Evolutionary conservation across 495 filamentous ascomycete genomes (phyloP).

Genomic region (Penicillium longicatenatum): DNA sequence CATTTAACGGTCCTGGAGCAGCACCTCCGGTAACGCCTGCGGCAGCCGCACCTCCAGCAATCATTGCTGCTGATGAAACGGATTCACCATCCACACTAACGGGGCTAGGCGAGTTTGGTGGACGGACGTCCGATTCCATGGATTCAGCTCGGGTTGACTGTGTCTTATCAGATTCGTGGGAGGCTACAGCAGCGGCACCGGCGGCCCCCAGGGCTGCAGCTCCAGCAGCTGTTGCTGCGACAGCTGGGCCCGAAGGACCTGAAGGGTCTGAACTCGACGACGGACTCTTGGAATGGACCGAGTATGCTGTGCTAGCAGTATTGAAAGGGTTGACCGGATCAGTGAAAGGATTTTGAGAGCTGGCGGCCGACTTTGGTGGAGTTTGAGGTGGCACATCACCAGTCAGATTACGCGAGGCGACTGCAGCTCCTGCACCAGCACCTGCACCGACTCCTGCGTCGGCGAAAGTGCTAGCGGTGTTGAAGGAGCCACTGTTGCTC

Average conservation of each 20-base stretch:
- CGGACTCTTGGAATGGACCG: constrained; percentile 20
- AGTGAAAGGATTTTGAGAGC: constrained; percentile 44
- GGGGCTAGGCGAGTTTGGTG: constrained; percentile 18
- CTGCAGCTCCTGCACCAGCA: constrained; percentile 31
- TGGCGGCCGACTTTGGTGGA: constrained; percentile 45
- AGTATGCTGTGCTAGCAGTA: constrained; percentile 19
- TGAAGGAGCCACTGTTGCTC: constrained; percentile 34
- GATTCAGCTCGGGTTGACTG: constrained; percentile 23
- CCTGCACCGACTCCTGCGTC: constrained; percentile 31
- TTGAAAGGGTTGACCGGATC: constrained; percentile 58
- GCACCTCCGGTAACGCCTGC: constrained; percentile 30
- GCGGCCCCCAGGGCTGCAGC: constrained; percentile 41
- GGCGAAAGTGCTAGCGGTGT: constrained; percentile 30
- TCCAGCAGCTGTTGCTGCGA: constrained; percentile 38
- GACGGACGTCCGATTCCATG: constrained; percentile 22
- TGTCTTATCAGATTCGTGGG: constrained; percentile 41
- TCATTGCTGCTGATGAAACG: constrained; percentile 36
- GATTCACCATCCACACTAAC: constrained; percentile 32
- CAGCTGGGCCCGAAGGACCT: constrained; percentile 28
- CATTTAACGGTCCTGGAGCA: constrained; percentile 53
- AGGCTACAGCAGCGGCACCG: constrained; percentile 35
- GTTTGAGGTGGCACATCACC: constrained; percentile 38
- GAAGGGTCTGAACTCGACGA: constrained; percentile 27
- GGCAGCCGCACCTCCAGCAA: constrained; percentile 33
- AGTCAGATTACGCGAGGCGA: constrained; percentile 40